phyloP scores from a whole-genome alignment of 1,139 yeast genomes.

The Petasospora fabianii region DNA sequence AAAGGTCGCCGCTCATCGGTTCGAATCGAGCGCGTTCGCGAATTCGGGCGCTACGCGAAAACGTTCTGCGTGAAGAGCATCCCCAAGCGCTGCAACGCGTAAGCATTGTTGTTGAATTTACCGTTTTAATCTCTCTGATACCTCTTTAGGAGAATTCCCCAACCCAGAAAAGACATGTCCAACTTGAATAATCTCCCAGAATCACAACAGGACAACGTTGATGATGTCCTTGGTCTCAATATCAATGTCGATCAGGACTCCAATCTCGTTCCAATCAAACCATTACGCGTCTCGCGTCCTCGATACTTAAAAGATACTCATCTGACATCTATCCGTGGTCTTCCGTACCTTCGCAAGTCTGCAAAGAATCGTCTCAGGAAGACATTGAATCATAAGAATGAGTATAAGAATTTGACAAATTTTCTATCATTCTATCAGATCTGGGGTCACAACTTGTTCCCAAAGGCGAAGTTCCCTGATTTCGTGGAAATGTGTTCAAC shows the following conservation, averaged over 20 bases:
- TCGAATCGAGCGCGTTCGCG: not conserved
- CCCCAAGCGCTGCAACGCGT: too few species aligned
- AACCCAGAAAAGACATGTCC: slow-evolving; percentile 1
- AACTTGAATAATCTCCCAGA: not conserved
- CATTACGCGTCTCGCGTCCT: slow-evolving; percentile 11
- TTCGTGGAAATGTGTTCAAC: slow-evolving; percentile 33
- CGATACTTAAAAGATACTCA: slow-evolving; percentile 46
- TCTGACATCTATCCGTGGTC: slow-evolving; percentile 45
- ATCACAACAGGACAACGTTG: slow-evolving; percentile 9
- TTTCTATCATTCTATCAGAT: slow-evolving; percentile 68
- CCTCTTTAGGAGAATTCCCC: too few species aligned
- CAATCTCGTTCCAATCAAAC: slow-evolving; percentile 1
- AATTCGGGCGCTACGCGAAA: too few species aligned
- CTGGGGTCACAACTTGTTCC: slow-evolving; percentile 82
- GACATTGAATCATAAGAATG: slow-evolving; percentile 34
- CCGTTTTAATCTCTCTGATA: too few species aligned
- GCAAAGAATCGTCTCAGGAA: slow-evolving; percentile 36
- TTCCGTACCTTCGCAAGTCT: slow-evolving; percentile 43
- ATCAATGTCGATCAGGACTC: slow-evolving; percentile 4
- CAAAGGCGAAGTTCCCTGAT: slow-evolving; percentile 73
- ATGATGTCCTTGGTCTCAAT: slow-evolving; percentile 22
- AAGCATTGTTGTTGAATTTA: too few species aligned
- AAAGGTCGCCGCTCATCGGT: too few species aligned
- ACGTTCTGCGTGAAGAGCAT: too few species aligned
- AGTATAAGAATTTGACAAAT: slow-evolving; percentile 41